phyloP scores from a whole-genome alignment of 2,329 filamentous ascomycete genomes.

The Calonectria pauciramosa region DNA sequence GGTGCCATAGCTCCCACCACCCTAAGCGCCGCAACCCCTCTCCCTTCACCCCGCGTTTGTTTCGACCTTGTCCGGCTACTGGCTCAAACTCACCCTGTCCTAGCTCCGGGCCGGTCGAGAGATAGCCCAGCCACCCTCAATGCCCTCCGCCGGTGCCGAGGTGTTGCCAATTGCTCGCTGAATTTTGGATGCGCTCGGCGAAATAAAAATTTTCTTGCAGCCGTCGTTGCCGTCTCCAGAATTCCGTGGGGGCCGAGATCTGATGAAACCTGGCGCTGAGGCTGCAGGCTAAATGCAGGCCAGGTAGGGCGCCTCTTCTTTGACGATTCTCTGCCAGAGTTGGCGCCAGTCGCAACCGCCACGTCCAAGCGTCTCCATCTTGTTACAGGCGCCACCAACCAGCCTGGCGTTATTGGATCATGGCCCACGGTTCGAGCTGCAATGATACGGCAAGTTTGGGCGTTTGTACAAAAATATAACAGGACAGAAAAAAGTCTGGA shows the following conservation, averaged over 20 bases:
- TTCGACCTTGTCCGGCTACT: not conserved
- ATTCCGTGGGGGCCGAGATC: not conserved
- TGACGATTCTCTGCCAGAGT: not conserved
- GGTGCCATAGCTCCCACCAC: constrained; percentile 6
- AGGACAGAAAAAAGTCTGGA: not conserved
- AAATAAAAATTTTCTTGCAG: not conserved
- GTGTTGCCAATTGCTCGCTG: not conserved
- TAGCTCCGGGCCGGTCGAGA: not conserved
- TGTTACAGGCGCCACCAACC: constrained; percentile 13
- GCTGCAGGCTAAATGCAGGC: not conserved
- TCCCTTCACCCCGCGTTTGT: not conserved
- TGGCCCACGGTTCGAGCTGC: constrained; percentile 11
- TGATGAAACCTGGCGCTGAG: constrained; percentile 1
- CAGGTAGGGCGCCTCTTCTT: not conserved
- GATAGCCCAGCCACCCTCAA: not conserved
- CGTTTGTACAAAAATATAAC: not conserved
- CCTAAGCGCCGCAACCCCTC: not conserved
- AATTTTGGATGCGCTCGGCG: not conserved
- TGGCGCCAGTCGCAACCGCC: constrained; percentile 19
- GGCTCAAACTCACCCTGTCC: not conserved
- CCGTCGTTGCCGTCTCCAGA: not conserved
- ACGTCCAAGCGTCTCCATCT: not conserved
- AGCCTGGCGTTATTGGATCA: not conserved
- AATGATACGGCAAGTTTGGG: not conserved
- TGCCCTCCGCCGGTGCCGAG: not conserved